Conservation (phyloP, 2,329 filamentous ascomycete species). For the Colletotrichum echinochloae region DNA sequence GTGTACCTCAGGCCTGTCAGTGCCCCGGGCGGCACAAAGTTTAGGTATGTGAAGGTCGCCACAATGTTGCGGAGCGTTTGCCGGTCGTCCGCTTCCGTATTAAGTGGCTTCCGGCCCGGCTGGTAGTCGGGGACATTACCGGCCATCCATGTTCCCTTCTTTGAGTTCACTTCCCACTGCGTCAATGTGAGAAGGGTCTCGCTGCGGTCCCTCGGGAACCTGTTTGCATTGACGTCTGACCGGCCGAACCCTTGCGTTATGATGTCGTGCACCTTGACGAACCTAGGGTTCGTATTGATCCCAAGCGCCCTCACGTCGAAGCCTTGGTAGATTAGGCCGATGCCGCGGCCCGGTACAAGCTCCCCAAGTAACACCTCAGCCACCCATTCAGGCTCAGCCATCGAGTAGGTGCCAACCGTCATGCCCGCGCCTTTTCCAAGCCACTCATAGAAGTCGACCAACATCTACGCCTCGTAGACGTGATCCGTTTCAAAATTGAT, state of each 20-base stretch:
- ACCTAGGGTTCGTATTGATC: no score
- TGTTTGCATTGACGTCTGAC: not conserved
- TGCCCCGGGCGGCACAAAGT: not conserved
- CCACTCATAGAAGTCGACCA: not conserved
- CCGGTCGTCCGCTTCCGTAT: not conserved
- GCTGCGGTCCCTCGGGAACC: not conserved
- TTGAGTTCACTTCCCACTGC: not conserved
- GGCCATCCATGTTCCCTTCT: not conserved
- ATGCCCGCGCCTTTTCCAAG: not conserved
- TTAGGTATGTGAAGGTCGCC: conserved; percentile 1
- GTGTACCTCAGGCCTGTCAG: not conserved
- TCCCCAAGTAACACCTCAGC: not conserved
- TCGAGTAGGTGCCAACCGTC: not conserved
- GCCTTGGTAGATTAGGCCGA: no score
- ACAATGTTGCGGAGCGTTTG: not conserved
- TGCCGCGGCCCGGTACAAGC: not conserved
- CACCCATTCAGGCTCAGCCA: not conserved
- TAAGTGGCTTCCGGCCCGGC: not conserved
- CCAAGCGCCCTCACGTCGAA: not conserved
- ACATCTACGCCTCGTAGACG: not conserved
- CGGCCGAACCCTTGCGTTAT: not conserved
- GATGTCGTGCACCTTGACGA: no score
- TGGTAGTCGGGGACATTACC: not conserved
- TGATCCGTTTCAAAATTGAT: not conserved
- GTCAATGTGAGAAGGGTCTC: not conserved